A percentile compares a stretch with the other conserved stretches of the same genome.
These are phyloP conservation scores for Mortierella claussenii DNA, from an alignment of 192 early-diverging fungal genomes.

Conservation along the genomic window DNA sequence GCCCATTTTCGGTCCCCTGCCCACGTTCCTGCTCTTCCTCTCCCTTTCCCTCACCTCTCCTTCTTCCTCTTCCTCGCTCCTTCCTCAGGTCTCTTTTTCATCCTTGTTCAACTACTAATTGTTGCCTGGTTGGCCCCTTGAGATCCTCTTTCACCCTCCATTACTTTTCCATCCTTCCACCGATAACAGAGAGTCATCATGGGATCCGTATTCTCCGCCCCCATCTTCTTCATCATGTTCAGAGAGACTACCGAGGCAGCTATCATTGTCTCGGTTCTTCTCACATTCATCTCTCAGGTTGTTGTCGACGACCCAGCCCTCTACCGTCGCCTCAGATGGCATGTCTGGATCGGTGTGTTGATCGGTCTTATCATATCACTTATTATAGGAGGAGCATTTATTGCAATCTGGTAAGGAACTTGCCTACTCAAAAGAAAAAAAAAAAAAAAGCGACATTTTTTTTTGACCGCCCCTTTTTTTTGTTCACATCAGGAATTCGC, in stretches of 20 bases:
- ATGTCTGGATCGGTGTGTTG: conserved; percentile 81
- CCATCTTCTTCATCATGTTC: conserved; percentile 82
- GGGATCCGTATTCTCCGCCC: conserved; percentile 69
- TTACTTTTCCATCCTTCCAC: neutral
- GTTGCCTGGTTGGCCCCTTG: neutral
- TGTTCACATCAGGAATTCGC: conserved; percentile 44
- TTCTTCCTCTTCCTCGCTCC: neutral
- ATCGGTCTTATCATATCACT: conserved; percentile 76
- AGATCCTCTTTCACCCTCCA: neutral
- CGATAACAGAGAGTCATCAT: conserved; percentile 20
- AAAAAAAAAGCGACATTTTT: too few species aligned
- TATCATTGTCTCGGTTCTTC: conserved; percentile 88
- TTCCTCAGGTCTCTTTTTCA: neutral
- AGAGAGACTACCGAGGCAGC: conserved; percentile 89
- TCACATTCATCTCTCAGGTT: conserved; percentile 78
- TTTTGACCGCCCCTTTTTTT: neutral
- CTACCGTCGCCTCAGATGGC: conserved; percentile 65
- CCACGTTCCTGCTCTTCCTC: neutral
- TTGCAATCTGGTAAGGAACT: conserved; percentile 79
- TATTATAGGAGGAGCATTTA: conserved; percentile 78
- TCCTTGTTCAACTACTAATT: neutral
- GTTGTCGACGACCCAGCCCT: conserved; percentile 60
- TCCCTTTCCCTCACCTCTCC: conserved; percentile 1
- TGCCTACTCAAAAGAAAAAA: neutral
- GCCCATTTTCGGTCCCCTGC: neutral